Evolutionary conservation across 495 filamentous ascomycete genomes (phyloP), one percentile per base, ranked within the genome.

Genomic region (Thermochaetoides thermophila): DNA sequence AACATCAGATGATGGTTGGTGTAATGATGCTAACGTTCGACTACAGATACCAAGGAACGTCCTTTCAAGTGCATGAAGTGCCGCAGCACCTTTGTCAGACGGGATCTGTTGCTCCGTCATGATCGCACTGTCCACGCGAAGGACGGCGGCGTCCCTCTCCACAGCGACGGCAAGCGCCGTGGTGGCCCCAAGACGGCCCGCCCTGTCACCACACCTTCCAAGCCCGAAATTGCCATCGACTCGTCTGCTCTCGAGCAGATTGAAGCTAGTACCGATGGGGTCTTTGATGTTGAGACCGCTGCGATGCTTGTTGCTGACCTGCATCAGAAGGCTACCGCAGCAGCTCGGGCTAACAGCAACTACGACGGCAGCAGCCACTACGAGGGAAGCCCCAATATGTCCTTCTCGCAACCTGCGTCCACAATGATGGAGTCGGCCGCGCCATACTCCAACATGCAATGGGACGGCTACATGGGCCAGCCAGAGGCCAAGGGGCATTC

Each of bases 301-400:
- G 89, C 91, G 43, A 94, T 93, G 82, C 75, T 97, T 66, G 89
- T 97, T 71, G 89, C 91, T 53, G 84, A 96, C 61, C 79, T 96
- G 56, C 91, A 92, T 64, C 84, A 95, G 61, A 92, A 94, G 63
- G 87, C 89, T 48, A 81, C 78, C 46, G 82, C 81, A 31, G 77
- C 79, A 23, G 86, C 84, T 63, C 80, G 64, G 29, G 63, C 56
- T 27, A 59, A 56, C 22, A 52, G 49, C 33, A 59, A 63, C 31
- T 82, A 78, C 55, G 77, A 84, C 43, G 61, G 69, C 46, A 76
- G 76, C 48, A 71, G 76, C 21, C n/a, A 63, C 31, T 82, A 78
- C 55, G 77, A 84, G 42, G 61, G 69, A 45, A 76, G 76, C 48
- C 71, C 77, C 21, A 70, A 74, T 53, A 74, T 76, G 53, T 63